Base-by-base conservation (phyloP, 192 early-diverging fungal species). In the Umbelopsis ramanniana region DNA sequence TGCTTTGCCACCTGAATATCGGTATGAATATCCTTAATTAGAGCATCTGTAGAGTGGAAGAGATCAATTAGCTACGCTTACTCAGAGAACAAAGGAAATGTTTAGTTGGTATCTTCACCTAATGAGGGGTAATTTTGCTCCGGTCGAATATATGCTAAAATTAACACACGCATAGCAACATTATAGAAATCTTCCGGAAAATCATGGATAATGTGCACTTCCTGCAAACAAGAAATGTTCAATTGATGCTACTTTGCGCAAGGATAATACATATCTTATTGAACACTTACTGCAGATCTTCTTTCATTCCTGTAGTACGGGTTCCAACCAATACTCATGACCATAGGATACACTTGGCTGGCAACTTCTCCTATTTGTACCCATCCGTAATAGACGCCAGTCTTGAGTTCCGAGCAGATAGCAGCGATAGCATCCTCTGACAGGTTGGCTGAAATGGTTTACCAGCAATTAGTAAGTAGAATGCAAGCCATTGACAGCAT, bases 281-380 rank as follows among this genome's bases (percentile, higher is more conserved):
- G 12, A 10, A 26, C 12, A 78, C 87, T 74, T 77, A 92, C 91
- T 69, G 95, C 96, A 15, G 94, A 95, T 54, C 92, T 87, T 82
- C 95, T 94, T 78, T 98, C 93, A 81, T 99, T 99, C 73, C 98
- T 93, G 78, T 95, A 93, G 76, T 91, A 98, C 7, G 98, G 98
- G 81, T 99, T 99, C 98, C 98, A 99, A 19, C 98, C 98, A 55
- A 96, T 88, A 60, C 93, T 94, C 96, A 98, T 97, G 14, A 98
- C 97, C 97, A 99, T 98, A 17, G 94, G 94, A 55, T 89, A 88
- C 9, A 98, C 91, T 4, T 74, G 69, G 12, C 72, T 68, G 45
- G 75, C 79, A 53, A 23, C 74, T 48, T 81, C 73, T 21, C 87
- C 89, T 15, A 98, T 86, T 43, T 89, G 83, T 23, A 93, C 96